Evolutionary conservation across 768 basidiomycete species (phyloP).

Genomic region (Rhizopogon roseolus): DNA sequence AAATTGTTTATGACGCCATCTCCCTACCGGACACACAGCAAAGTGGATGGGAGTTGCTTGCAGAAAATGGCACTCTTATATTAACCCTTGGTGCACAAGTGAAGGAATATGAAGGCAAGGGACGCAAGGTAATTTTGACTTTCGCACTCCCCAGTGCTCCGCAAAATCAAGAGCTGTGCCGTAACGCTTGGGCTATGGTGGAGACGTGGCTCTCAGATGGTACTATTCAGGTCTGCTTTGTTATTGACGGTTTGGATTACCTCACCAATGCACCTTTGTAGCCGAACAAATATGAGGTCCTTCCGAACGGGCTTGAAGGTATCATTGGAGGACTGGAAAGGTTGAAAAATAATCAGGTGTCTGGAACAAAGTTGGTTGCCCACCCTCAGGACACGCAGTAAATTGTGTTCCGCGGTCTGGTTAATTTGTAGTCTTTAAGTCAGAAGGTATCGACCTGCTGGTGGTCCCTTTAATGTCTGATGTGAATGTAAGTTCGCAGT

Average conservation of each 20-base stretch:
- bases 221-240: constrained; percentile 16
- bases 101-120: constrained; percentile 17
- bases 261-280: constrained; percentile 8
- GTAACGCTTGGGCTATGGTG: constrained; percentile 14
- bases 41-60: constrained; percentile 26
- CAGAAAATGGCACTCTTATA: constrained; percentile 28
- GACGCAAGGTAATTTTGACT: constrained; percentile 16
- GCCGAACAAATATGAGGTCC: constrained; percentile 37
- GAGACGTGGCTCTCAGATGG: constrained; percentile 22
- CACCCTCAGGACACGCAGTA: constrained; percentile 34
- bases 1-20: constrained; percentile 27
- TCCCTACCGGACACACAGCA: constrained; percentile 30
- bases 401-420: not conserved
- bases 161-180: constrained; percentile 13
- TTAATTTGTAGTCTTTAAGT: too few species aligned
- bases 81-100: constrained; percentile 18
- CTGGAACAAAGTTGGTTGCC: constrained; percentile 38
- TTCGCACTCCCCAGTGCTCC: constrained; percentile 16
- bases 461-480: too few species aligned
- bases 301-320: constrained; percentile 35
- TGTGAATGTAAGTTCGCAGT: too few species aligned
- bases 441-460: too few species aligned
- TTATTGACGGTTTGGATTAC: not conserved
- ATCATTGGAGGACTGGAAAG: constrained; percentile 31
- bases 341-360: constrained; percentile 32